These are phyloP conservation scores for Barbatosphaeria neglecta DNA, from an alignment of 495 filamentous ascomycete species.

Conservation along the genomic window DNA sequence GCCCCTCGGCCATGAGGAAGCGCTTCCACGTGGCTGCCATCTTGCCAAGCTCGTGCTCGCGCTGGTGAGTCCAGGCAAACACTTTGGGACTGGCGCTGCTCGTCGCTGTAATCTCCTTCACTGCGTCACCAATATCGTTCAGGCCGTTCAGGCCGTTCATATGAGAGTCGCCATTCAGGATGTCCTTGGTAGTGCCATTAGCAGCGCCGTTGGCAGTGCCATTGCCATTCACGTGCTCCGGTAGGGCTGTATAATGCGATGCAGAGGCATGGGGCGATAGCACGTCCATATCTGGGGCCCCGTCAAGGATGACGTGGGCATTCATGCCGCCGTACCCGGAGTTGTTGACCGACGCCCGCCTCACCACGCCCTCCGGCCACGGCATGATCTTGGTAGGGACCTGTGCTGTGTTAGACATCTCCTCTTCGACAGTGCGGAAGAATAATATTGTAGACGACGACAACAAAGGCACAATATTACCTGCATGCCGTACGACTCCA, in stretches of 20 bases:
- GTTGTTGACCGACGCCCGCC: slow-evolving; percentile 23
- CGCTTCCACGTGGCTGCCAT: neutral
- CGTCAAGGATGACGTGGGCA: slow-evolving; percentile 30
- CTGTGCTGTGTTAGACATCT: neutral
- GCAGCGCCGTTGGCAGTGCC: too few species aligned
- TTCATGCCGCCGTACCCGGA: slow-evolving; percentile 39
- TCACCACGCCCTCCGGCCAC: slow-evolving; percentile 3
- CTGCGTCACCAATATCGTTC: too few species aligned
- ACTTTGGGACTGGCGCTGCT: slow-evolving; percentile 18
- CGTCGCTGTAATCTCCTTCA: too few species aligned
- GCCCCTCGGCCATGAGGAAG: neutral
- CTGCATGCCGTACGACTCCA: slow-evolving; percentile 26
- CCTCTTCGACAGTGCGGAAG: slow-evolving; percentile 9
- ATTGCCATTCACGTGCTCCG: neutral
- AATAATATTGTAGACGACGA: slow-evolving; percentile 18
- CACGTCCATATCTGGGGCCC: neutral
- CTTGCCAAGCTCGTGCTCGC: slow-evolving; percentile 2
- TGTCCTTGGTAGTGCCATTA: too few species aligned
- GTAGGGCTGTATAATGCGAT: neutral
- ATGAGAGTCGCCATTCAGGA: too few species aligned
- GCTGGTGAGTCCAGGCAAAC: slow-evolving; percentile 14
- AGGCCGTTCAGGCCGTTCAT: too few species aligned
- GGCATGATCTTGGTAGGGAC: slow-evolving; percentile 1
- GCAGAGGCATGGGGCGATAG: too few species aligned
- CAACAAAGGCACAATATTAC: too few species aligned